Percentiles rank a stretch among this genome's conserved stretches.
Evolutionary conservation across 1,139 yeast species (phyloP).

Genomic region (Candida neerlandica): DNA sequence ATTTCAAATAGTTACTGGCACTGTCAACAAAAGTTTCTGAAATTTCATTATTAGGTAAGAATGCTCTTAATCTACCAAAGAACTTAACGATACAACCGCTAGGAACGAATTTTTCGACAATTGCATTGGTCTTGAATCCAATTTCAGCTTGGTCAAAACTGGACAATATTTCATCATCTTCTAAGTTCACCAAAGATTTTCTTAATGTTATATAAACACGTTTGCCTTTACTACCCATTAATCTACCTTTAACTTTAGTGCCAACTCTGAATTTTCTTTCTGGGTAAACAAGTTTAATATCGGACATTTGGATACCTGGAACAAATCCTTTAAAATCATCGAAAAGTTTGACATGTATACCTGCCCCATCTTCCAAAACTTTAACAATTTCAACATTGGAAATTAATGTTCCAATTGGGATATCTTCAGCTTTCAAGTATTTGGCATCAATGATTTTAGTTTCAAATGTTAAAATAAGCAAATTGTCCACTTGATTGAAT

Average conservation of each 20-base stretch:
- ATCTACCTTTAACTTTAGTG: constrained; percentile 74
- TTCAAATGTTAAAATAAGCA: constrained; percentile 69
- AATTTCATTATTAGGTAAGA: constrained; percentile 82
- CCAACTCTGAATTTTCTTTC: constrained; percentile 91
- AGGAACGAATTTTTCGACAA: constrained; percentile 71
- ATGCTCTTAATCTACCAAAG: constrained; percentile 77
- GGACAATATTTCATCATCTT: constrained; percentile 59
- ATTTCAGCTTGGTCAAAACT: constrained; percentile 53
- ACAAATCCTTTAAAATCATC: constrained; percentile 76
- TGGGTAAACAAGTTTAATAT: constrained; percentile 80
- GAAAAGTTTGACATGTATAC: constrained; percentile 66
- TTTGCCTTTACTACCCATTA: constrained; percentile 41
- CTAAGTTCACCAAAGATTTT: constrained; percentile 74
- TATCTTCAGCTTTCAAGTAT: constrained; percentile 67
- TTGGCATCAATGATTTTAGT: constrained; percentile 62
- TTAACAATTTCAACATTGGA: constrained; percentile 59
- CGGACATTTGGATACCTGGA: constrained; percentile 78
- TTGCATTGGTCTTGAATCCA: constrained; percentile 72
- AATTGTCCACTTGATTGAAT: constrained; percentile 64
- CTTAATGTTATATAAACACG: constrained; percentile 70
- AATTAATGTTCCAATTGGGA: constrained; percentile 73
- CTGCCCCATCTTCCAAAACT: constrained; percentile 64
- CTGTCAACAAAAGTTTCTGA: constrained; percentile 82
- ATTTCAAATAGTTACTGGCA: constrained; percentile 74
- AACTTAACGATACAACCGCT: constrained; percentile 84